Base-by-base conservation (phyloP, 2,329 filamentous ascomycete species). In the Pseudocercospora fijiensis region DNA sequence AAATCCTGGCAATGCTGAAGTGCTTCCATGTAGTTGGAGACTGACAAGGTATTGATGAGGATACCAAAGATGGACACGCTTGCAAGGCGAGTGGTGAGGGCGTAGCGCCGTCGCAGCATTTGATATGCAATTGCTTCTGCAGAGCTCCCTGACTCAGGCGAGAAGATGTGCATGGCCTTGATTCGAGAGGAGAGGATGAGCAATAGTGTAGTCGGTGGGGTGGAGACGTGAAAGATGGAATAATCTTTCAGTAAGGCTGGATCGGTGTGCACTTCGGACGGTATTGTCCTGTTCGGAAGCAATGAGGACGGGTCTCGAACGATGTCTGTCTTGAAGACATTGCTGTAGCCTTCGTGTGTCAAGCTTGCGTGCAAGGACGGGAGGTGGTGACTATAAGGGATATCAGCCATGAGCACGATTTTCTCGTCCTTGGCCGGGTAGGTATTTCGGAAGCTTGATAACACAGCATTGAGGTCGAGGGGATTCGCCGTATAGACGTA, bases 21-120 rank as follows among this genome's bases (percentile, higher is more conserved):
- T 0, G 93, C 92, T 13, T 86, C 81, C 67, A 97, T 84, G 79
- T 97, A 98, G 75, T 97, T 96, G 64, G 89, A 88, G 5, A 98
- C 92, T 22, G 90, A 94, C 4, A 99, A 86, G 0, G 95, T 99
- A 78, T 98, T 98, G 77, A 99, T 92, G 1, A 99, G 82, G 65
- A 99, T 96, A 7, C 95, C 95, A 70, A 97, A 92, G 57, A 97
- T 87, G 20, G 92, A 88, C 0, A 88, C 90, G 0, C 92, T 91
- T 18, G 89, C 87, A 27, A 98, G 86, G 0, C 87, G 87, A 1
- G 94, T 89, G 10, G 97, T 84, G 63, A 95, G 88, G 0, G 90
- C 95, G 77, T 98, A 99, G 41, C 95, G 90, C 2, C 95, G 89
- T 26, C 91, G 88, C 16, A 99, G 86, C 24, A 84, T 79, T 8